phyloP scores from a whole-genome alignment of 202 grass and related monocot species.

The Tripidium arundinaceum region DNA sequence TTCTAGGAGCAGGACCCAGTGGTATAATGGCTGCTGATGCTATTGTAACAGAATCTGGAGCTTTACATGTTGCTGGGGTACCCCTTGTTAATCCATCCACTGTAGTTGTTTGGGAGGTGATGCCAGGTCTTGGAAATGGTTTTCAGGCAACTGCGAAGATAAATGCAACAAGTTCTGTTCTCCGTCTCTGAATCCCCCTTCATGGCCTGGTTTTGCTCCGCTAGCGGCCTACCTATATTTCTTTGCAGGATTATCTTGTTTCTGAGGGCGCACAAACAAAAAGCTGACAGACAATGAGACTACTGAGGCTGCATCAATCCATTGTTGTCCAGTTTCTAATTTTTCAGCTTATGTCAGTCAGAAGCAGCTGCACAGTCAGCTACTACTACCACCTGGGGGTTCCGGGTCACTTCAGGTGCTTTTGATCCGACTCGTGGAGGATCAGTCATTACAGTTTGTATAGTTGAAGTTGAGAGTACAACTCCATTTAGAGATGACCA shows the following conservation, averaged over 20 bases:
- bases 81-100: conserved; percentile 99
- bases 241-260: conserved; percentile 83
- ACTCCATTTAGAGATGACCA: too few species aligned
- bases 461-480: too few species aligned
- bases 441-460: background rate
- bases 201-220: conserved; percentile 78
- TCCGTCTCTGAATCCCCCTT: conserved; percentile 79
- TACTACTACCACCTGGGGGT: conserved; percentile 96
- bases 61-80: conserved; percentile 94
- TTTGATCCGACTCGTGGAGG: too few species aligned
- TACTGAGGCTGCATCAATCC: conserved; percentile 77
- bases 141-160: conserved; percentile 82
- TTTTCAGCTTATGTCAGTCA: conserved; percentile 98
- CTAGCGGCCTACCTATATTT: conserved; percentile 82
- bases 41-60: conserved; percentile 87
- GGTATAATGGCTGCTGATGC: conserved; percentile 99
- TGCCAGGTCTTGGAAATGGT: conserved; percentile 93
- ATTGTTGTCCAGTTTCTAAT: conserved; percentile 98
- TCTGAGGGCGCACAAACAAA: conserved; percentile 73
- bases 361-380: conserved; percentile 96
- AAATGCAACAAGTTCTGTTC: conserved; percentile 61
- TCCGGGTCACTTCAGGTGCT: conserved; percentile 30
- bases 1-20: conserved; percentile 92
- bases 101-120: conserved; percentile 99
- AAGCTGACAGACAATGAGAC: conserved; percentile 56